Evolutionary conservation across 176 grass and related monocot species (phyloP), one percentile per base, ranked within the genome.

Genomic region (Pharus latifolius): DNA sequence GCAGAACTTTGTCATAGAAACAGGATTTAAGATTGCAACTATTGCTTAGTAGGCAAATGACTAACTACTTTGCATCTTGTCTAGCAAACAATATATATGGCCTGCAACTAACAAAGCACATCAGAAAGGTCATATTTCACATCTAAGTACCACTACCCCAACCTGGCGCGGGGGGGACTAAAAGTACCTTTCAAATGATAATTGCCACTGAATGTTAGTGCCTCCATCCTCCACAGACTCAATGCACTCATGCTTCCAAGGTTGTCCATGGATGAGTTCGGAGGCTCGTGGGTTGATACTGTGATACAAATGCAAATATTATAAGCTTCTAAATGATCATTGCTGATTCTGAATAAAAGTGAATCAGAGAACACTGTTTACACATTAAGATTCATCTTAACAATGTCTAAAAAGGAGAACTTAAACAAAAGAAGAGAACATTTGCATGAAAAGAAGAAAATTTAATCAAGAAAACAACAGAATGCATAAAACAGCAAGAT

Each of bases 151-250:
- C 29, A 68, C 22, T 35, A 20, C 22, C 19, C 47, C 24, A 56
- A 59, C 16, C 30, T 8, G 24, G 27, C 14, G 2, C 28, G 54
- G 54, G 26, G 50, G 50, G 2, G 2, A 17, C 18, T 23, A n/a
- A 33, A 58, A 25, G 69, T 72, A 58, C 69, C 69, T 72, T 47
- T 17, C 53, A 45, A 31, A 52, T 69, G 66, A 15, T 51, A 69
- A 18, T n/a, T n/a, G n/a, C n/a, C n/a, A n/a, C n/a, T n/a, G n/a
- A n/a, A n/a, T n/a, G n/a, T n/a, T n/a, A n/a, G n/a, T n/a, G n/a
- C n/a, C n/a, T n/a, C n/a, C 30, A 52, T 69, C 14, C 33, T 10
- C 26, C 29, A 17, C 3, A 12, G 42, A 30, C 56, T 20, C 53
- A 46, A n/a, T 9, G 30, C 32, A n/a, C 45, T 53, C 22, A 46